Conservation (phyloP, 75 land plant species). For the Azolla pinnata region DNA sequence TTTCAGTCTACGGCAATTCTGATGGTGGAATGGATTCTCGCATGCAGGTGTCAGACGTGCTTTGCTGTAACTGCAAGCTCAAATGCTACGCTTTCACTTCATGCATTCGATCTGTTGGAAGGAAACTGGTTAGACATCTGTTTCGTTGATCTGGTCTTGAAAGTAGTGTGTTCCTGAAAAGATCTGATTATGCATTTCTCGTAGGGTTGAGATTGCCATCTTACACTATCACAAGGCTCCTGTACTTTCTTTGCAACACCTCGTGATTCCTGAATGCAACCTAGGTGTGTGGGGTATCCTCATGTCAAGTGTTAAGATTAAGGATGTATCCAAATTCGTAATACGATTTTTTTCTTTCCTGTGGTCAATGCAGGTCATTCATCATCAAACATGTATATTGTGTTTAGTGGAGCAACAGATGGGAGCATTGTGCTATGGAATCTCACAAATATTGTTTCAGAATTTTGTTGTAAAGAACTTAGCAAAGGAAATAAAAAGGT, state of each 20-base stretch:
- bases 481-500: constrained; percentile 34
- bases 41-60: constrained; percentile 49
- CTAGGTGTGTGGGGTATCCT: no score
- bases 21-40: no score
- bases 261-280: constrained; percentile 1
- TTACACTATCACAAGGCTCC: constrained; percentile 3
- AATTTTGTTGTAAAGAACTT: constrained; percentile 29
- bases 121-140: constrained; percentile 48
- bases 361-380: constrained; percentile 3
- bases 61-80: constrained; percentile 82
- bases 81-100: constrained; percentile 63
- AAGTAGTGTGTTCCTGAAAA: neutral
- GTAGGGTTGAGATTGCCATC: neutral
- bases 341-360: neutral
- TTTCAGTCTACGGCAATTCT: no score
- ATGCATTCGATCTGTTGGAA: constrained; percentile 54
- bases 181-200: neutral
- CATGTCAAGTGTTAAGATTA: no score
- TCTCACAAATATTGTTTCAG: constrained; percentile 46
- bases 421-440: constrained; percentile 95
- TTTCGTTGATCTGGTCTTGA: neutral
- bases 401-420: constrained; percentile 82
- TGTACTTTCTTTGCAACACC: neutral
- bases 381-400: constrained; percentile 31
- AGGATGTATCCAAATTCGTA: no score